Conservation (phyloP, 768 basidiomycete genomes). For the Paxillus involutus region DNA sequence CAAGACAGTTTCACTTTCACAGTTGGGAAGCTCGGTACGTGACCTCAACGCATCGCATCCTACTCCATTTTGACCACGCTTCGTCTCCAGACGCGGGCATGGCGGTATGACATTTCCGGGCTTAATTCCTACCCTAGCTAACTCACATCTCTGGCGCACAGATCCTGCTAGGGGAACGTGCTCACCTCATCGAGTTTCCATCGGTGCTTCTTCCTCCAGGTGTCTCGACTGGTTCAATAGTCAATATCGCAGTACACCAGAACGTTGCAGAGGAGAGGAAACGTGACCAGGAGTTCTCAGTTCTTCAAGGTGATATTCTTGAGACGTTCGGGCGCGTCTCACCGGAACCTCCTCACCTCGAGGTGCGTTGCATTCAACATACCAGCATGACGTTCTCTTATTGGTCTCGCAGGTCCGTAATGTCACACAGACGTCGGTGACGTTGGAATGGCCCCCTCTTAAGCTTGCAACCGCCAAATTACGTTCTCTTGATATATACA, state of each 20-base stretch:
- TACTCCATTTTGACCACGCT: conserved; percentile 9
- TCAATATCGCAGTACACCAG: conserved; percentile 93
- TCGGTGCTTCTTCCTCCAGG: conserved; percentile 93
- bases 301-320: conserved; percentile 79
- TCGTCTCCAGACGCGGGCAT: conserved; percentile 80
- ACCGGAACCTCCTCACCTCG: conserved; percentile 73
- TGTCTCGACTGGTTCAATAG: conserved; percentile 90
- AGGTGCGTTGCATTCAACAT: conserved; percentile 43
- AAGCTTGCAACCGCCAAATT: conserved; percentile 84
- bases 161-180: conserved; percentile 92
- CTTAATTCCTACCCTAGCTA: not conserved
- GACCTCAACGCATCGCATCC: not conserved
- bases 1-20: conserved; percentile 86
- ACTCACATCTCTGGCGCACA: conserved; percentile 25
- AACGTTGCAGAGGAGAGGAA: conserved; percentile 83
- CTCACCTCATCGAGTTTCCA: conserved; percentile 97
- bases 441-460: conserved; percentile 91
- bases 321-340: conserved; percentile 64
- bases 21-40: conserved; percentile 90
- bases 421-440: conserved; percentile 95
- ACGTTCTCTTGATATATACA: conserved; percentile 89
- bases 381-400: conserved; percentile 1
- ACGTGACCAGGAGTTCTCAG: conserved; percentile 80
- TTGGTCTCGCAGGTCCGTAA: conserved; percentile 68
- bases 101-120: conserved; percentile 58